Percentiles rank a stretch among this genome's conserved stretches.
Evolutionary conservation across 768 basidiomycete species (phyloP).

Genomic region (Mycena filopes): DNA sequence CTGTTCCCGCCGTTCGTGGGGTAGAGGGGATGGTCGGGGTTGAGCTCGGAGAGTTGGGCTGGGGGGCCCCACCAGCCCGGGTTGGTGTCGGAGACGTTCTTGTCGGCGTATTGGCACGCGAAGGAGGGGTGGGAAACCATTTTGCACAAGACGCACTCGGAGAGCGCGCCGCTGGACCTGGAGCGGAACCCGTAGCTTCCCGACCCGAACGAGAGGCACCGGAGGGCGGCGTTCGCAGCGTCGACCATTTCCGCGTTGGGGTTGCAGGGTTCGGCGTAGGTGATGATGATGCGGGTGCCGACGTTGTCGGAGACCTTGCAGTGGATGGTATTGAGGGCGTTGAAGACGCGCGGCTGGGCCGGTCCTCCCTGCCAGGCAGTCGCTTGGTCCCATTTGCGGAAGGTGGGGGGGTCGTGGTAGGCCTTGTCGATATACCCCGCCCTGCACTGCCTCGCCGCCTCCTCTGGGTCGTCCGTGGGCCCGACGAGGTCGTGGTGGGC

Average conservation of each 20-base stretch:
- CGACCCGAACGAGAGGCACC: neutral
- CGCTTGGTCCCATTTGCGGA: neutral
- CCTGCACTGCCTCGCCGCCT: neutral
- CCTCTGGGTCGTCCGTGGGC: neutral
- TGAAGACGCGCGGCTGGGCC: neutral
- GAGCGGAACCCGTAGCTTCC: slow-evolving; percentile 3
- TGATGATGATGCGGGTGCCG: neutral
- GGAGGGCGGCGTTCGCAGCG: neutral
- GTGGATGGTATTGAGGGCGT: slow-evolving; percentile 16
- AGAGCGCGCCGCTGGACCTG: neutral
- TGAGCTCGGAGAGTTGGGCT: slow-evolving; percentile 6
- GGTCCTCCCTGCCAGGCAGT: neutral
- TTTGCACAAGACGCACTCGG: slow-evolving; percentile 11
- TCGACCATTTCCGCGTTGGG: neutral
- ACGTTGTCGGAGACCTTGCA: neutral
- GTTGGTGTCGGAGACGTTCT: too few species aligned
- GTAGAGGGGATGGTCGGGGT: slow-evolving; percentile 10
- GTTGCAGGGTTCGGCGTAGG: slow-evolving; percentile 6
- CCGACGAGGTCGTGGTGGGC: neutral
- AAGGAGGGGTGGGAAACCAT: slow-evolving; percentile 7
- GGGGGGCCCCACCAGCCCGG: slow-evolving; percentile 18
- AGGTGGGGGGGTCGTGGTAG: neutral
- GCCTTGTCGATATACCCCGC: neutral
- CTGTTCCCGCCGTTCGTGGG: too few species aligned
- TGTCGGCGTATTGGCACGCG: slow-evolving; percentile 7